A percentile compares a stretch with the other conserved stretches of the same genome.
These are phyloP conservation scores for Macrophomina tecta DNA, from an alignment of 2,329 filamentous ascomycete species.

Conservation along the genomic window DNA sequence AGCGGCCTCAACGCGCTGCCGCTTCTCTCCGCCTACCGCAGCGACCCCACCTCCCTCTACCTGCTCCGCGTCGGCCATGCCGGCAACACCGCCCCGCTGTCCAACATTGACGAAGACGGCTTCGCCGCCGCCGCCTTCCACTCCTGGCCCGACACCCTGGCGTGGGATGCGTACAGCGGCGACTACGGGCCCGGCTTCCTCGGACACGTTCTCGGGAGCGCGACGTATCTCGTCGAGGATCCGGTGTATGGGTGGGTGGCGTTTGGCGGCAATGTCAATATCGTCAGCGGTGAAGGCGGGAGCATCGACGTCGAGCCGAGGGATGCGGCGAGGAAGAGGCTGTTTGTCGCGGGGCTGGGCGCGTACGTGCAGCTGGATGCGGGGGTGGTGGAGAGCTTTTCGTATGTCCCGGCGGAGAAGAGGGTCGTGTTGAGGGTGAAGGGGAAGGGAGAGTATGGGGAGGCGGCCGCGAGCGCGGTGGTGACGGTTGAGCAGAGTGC, in stretches of 20 bases:
- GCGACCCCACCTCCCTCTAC: slow-evolving; percentile 50
- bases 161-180: slow-evolving; percentile 63
- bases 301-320: slow-evolving; percentile 48
- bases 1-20: slow-evolving; percentile 64
- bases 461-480: slow-evolving; percentile 28
- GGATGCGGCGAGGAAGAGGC: slow-evolving; percentile 55
- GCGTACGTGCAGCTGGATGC: slow-evolving; percentile 6
- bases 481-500: slow-evolving; percentile 34
- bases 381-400: slow-evolving; percentile 12
- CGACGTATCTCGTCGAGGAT: slow-evolving; percentile 58
- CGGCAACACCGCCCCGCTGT: slow-evolving; percentile 59
- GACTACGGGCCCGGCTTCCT: slow-evolving; percentile 65
- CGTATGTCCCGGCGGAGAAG: slow-evolving; percentile 29
- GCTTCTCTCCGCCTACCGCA: slow-evolving; percentile 59
- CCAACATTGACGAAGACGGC: slow-evolving; percentile 62
- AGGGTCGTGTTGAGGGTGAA: slow-evolving; percentile 29
- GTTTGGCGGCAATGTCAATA: slow-evolving; percentile 56
- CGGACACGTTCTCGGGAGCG: slow-evolving; percentile 57
- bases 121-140: slow-evolving; percentile 64
- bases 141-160: slow-evolving; percentile 61
- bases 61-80: slow-evolving; percentile 62
- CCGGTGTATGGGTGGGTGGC: slow-evolving; percentile 53
- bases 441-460: slow-evolving; percentile 30
- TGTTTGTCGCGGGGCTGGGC: slow-evolving; percentile 53
- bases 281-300: slow-evolving; percentile 34